Base-by-base conservation (phyloP, 192 early-diverging fungal genomes). In the Dissophora globulifera region DNA sequence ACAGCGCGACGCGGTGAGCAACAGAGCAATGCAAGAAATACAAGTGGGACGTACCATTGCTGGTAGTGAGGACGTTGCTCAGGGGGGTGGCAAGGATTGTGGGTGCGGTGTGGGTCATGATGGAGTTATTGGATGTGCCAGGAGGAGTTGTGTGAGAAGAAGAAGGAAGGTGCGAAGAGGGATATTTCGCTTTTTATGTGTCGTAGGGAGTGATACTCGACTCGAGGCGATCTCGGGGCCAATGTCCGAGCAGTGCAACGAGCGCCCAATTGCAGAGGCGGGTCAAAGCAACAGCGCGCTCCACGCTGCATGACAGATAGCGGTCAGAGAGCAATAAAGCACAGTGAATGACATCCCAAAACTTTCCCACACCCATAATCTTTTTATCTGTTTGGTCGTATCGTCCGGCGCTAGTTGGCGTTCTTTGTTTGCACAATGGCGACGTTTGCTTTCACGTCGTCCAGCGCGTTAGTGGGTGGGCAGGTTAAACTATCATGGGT, bases 41-140 rank as follows among this genome's bases (percentile, higher is more conserved):
- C 1, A 6, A 25, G 23, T 45, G 15, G 31, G 35, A 48, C 67
- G 41, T 60, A 79, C 78, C 78, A 49, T 79, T 79, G 62, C 42
- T 22, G 15, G 78, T 79, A 58, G 78, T 79, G 57, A 79, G 58
- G 46, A 71, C 41, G 5, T 79, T 67, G 46, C 23, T 58, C 20
- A 61, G 40, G 23, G 68, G 68, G 19, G 78, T 71, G 56, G 67
- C 68, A 43, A 71, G 58, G 58, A 71, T 58, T 41, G 52, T 62
- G 19, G 78, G 78, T 11, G 68, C 78, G 26, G 33, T 1, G n/a
- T 66, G 33, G 29, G 33, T 30, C 67, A 71, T 78, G 53, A 27
- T 4, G 7, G 11, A 31, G 22, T 16, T 27, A 20, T 12, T 29
- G 17, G 8, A 8, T 32, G 52, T 54, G 31, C 8, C 4, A 32